Base-by-base conservation (phyloP, 2,329 filamentous ascomycete genomes). In the Aplosporella prunicola region DNA sequence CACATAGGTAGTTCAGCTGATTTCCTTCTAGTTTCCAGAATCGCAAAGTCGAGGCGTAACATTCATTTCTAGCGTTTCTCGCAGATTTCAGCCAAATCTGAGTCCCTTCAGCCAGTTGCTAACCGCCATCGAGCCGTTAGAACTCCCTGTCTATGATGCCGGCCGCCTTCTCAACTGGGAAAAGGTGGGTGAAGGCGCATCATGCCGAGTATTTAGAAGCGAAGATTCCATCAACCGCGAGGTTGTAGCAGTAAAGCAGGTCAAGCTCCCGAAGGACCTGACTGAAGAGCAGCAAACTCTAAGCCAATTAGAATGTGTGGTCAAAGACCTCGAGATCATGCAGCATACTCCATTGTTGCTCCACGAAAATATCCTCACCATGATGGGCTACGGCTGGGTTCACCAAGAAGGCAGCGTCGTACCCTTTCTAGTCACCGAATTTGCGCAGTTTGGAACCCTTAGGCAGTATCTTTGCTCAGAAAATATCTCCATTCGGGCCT, bases 361-460 rank as follows among this genome's bases (percentile, higher is more conserved):
- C 28, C 31, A 20, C 10, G 41, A 23, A 9, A 39, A 44, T n/a
- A 42, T 45, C 20, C 16, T 45, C 17, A 39, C 27, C 8, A 18
- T 45, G 2, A 26, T 35, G 13, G 43, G 43, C 14, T 44, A 45
- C 22, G 41, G 43, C 15, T 45, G 43, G 43, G 20, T 39, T 14
- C 20, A 35, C 4, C 22, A 32, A 15, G 20, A 15, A 4, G 26
- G 39, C 1, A 23, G 32, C 33, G 3, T 28, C 11, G 41, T 45
- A n/a, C 41, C 43, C 9, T 43, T 43, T 11, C 11, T 45, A 14
- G 35, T 45, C 4, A 45, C 43, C 9, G 43, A 45, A 24, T 43
- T 28, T 17, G 43, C 41, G 4, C 26, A 23, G 5, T 20, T 18
- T 4, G 43, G 43, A 2, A 44, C 43, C 0, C 20, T 45, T 9